Evolutionary conservation across 2,329 filamentous ascomycete genomes (phyloP), one percentile per base, ranked within the genome.

Genomic region (Escovopsis sp.): DNA sequence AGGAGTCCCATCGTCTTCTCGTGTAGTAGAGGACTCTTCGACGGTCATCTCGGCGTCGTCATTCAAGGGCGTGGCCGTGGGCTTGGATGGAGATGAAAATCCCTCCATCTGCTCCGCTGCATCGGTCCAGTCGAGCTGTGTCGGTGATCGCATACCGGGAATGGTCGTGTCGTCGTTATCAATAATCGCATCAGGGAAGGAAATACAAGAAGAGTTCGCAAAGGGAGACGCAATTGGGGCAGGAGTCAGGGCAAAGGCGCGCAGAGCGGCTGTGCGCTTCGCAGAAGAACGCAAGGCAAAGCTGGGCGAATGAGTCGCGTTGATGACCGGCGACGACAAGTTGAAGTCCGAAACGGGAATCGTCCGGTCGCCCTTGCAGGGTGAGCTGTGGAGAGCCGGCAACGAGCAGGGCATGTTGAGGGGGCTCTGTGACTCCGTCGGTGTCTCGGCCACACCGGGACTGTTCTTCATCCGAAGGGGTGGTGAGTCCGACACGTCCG

Each of bases 401-500:
- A 30, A 32, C n/a, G 15, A 6, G 7, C 30, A 9, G 26, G 12
- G 26, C 36, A 33, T 30, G 32, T n/a, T 35, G 18, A 18, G n/a
- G 18, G n/a, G 6, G 12, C 23, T 35, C 9, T 28, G 9, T 12
- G 26, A 12, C 11, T 33, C 19, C 12, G 26, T n/a, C 26, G 12
- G 10, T 6, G 34, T 35, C 10, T 33, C 28, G 18, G 28, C 23
- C 5, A 23, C 39, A 26, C 28, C 11, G 3, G 32, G 12, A 19
- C 40, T 33, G 33, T 35, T 36, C 9, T 47, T 26, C 33, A 52
- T 49, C 1, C 33, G 45, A 18, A 52, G 49, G 43, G 48, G 44
- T 1, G 56, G 56, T 0, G 55, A 54, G 3, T 44, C 49, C 3
- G 55, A 51, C 19, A 51, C 47, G 2, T 50, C 55, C 7, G 53